Conservation (phyloP, 192 early-diverging fungal species). For the Coemansia sp. region DNA sequence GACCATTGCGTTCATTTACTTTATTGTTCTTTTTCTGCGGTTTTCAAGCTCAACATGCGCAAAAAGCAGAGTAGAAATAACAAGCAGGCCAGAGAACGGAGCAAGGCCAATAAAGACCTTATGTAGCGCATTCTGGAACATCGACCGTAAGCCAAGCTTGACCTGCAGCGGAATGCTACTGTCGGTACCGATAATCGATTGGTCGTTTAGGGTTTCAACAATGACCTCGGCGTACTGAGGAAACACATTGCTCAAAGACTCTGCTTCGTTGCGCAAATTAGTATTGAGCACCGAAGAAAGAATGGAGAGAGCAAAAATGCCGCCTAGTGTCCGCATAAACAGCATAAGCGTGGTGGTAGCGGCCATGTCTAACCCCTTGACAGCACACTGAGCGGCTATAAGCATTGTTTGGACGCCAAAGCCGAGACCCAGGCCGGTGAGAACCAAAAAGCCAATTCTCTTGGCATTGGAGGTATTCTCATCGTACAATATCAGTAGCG, state of each 20-base stretch:
- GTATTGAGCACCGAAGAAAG: slow-evolving; percentile 65
- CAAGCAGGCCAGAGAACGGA: slow-evolving; percentile 56
- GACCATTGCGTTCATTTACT: slow-evolving; percentile 9
- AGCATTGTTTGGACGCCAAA: slow-evolving; percentile 72
- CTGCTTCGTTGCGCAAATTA: slow-evolving; percentile 40
- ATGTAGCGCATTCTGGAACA: slow-evolving; percentile 59
- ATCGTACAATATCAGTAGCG: slow-evolving; percentile 61
- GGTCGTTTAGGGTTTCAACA: slow-evolving; percentile 52
- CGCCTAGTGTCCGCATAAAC: slow-evolving; percentile 68
- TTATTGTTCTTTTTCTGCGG: slow-evolving; percentile 39
- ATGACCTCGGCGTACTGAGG: slow-evolving; percentile 51
- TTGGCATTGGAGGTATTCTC: slow-evolving; percentile 51
- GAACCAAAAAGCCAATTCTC: slow-evolving; percentile 65
- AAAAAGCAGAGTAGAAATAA: slow-evolving; percentile 44
- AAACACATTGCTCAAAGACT: slow-evolving; percentile 22
- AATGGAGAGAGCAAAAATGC: slow-evolving; percentile 61
- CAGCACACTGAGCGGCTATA: slow-evolving; percentile 70
- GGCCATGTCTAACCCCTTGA: slow-evolving; percentile 62
- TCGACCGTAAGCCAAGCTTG: slow-evolving; percentile 39
- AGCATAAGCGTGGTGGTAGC: slow-evolving; percentile 63
- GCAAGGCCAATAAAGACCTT: slow-evolving; percentile 58
- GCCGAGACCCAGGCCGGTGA: slow-evolving; percentile 77
- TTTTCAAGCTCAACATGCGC: slow-evolving; percentile 31
- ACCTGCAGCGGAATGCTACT: slow-evolving; percentile 42
- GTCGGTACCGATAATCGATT: slow-evolving; percentile 35